A percentile compares a stretch with the other conserved stretches of the same genome.
Evolutionary conservation across 2,329 filamentous ascomycete genomes (phyloP).

Genomic region (Penicillium sp.): DNA sequence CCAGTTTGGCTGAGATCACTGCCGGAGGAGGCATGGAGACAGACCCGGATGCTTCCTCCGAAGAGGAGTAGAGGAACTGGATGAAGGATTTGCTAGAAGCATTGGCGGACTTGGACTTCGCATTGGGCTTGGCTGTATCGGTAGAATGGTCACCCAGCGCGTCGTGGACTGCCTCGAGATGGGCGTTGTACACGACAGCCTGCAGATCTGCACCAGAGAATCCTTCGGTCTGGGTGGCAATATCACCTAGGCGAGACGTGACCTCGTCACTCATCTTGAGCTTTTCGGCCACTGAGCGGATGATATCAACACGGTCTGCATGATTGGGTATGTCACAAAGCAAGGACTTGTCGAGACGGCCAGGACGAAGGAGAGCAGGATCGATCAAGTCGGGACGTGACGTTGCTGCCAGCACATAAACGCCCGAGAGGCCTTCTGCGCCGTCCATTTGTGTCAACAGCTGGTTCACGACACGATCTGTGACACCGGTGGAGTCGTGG

Average conservation of each 20-base stretch:
- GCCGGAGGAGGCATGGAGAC: conserved; percentile 71
- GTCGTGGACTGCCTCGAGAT: conserved; percentile 95
- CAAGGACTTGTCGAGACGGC: conserved; percentile 87
- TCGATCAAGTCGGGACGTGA: conserved; percentile 93
- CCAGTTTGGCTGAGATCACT: conserved; percentile 75
- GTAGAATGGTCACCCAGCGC: conserved; percentile 62
- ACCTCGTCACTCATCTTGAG: conserved; percentile 70
- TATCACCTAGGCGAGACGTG: conserved; percentile 62
- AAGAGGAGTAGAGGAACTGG: conserved; percentile 75
- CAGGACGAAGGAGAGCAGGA: conserved; percentile 84
- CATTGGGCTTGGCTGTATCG: conserved; percentile 40
- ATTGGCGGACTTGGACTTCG: conserved; percentile 30
- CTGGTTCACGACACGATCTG: conserved; percentile 96
- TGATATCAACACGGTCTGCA: conserved; percentile 83
- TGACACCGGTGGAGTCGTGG: conserved; percentile 97
- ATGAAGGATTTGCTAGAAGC: conserved; percentile 56
- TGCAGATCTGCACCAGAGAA: conserved; percentile 95
- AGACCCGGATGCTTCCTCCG: conserved; percentile 53
- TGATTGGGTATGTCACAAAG: conserved; percentile 82
- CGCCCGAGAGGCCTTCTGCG: conserved; percentile 88
- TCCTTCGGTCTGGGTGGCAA: conserved; percentile 77
- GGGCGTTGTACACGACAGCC: conserved; percentile 91
- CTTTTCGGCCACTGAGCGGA: conserved; percentile 78
- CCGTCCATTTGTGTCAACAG: conserved; percentile 98
- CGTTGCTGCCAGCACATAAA: conserved; percentile 94